These are phyloP conservation scores for Aureobasidium sp. DNA, from an alignment of 2,329 filamentous ascomycete species.

Conservation along the genomic window DNA sequence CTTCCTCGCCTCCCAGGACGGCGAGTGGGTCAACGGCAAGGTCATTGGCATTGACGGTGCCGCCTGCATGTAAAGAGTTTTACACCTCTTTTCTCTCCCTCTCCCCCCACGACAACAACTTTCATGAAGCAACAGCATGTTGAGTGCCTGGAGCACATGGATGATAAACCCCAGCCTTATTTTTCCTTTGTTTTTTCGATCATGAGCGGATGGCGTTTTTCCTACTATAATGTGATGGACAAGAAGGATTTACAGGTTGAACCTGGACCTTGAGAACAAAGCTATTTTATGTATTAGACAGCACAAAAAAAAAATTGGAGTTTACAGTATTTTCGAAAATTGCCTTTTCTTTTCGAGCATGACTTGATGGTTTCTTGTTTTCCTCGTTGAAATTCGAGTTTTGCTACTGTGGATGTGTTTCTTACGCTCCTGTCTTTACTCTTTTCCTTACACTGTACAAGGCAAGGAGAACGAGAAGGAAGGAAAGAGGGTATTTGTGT, in stretches of 20 bases:
- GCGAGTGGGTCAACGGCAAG: conserved; percentile 49
- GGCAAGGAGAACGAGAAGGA: too few species aligned
- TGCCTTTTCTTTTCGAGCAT: not conserved
- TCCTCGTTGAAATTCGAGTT: not conserved
- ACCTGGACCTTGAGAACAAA: not conserved
- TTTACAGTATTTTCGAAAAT: not conserved
- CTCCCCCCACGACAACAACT: not conserved
- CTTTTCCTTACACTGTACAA: too few species aligned
- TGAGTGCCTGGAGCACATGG: conserved; percentile 7
- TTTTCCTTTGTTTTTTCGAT: not conserved
- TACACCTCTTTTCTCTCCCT: not conserved
- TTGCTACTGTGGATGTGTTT: too few species aligned
- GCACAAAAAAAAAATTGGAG: not conserved
- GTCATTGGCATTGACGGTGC: conserved; percentile 40
- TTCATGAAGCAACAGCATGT: not conserved
- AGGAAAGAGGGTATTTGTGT: too few species aligned
- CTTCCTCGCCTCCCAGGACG: conserved; percentile 49
- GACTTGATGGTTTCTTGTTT: not conserved
- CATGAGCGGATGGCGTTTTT: conserved; percentile 5
- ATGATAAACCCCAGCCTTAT: not conserved
- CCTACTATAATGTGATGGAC: not conserved
- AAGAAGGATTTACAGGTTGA: not conserved
- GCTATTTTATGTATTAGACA: conserved; percentile 1
- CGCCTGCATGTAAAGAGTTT: conserved; percentile 28
- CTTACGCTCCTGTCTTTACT: too few species aligned